Conservation (phyloP, 805 yeast species). For the Barnettozyma wickerhamii region DNA sequence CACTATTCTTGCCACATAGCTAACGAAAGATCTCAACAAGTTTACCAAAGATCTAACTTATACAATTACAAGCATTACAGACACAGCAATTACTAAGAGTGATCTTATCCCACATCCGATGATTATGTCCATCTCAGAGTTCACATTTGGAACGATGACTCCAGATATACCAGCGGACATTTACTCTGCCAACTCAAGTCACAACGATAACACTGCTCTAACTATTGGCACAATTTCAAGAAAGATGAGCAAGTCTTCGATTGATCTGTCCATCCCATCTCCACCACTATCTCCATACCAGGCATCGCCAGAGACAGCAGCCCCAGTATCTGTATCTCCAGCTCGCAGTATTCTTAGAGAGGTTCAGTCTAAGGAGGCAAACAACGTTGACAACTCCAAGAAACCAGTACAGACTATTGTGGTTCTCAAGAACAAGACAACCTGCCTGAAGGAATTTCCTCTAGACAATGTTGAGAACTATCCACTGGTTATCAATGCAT, state of each 20-base stretch:
- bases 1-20: too few species aligned
- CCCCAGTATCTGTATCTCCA: not conserved
- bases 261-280: slow-evolving; percentile 36
- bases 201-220: not conserved
- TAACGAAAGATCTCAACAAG: too few species aligned
- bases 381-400: slow-evolving; percentile 1
- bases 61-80: too few species aligned
- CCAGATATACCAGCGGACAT: slow-evolving; percentile 19
- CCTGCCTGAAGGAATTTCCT: slow-evolving; percentile 36
- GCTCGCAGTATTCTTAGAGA: slow-evolving; percentile 17
- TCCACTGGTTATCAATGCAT: slow-evolving; percentile 48
- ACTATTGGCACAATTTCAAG: slow-evolving; percentile 17
- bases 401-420: slow-evolving; percentile 17
- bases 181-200: not conserved
- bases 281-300: slow-evolving; percentile 44
- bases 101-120: not conserved
- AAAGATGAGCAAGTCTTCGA: slow-evolving; percentile 24
- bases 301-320: slow-evolving; percentile 3
- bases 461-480: slow-evolving; percentile 43
- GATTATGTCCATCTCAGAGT: slow-evolving; percentile 9
- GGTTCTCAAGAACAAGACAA: slow-evolving; percentile 8
- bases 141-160: slow-evolving; percentile 21
- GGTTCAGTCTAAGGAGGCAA: slow-evolving; percentile 18
- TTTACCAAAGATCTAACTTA: too few species aligned
- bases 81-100: too few species aligned